phyloP scores from a whole-genome alignment of 352 stramenopile genomes.

The Poterioochromonas sp. region DNA sequence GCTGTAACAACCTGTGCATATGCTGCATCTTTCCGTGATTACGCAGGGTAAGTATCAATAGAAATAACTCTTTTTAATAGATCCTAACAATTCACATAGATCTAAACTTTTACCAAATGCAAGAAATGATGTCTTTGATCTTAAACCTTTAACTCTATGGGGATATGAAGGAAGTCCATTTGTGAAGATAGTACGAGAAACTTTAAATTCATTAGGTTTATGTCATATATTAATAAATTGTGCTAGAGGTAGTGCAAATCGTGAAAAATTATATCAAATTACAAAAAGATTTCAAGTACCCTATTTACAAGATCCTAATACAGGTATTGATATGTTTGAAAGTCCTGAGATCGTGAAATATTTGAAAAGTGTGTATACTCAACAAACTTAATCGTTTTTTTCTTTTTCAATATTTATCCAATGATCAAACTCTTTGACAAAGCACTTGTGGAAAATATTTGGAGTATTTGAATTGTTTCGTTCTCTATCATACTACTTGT shows the following conservation, averaged over 20 bases:
- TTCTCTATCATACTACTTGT: too few relatives aligned
- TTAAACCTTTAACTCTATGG: constrained; percentile 54
- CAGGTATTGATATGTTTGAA: constrained; percentile 61
- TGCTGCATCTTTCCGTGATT: constrained; percentile 26
- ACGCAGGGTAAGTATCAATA: constrained; percentile 35
- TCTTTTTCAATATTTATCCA: too few relatives aligned
- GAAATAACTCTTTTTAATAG: neutral
- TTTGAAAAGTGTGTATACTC: constrained; percentile 54
- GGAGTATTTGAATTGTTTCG: too few relatives aligned
- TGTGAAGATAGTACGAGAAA: constrained; percentile 51
- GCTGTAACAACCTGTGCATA: neutral
- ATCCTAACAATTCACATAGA: neutral
- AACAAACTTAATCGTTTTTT: neutral
- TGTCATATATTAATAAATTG: constrained; percentile 53
- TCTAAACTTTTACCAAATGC: constrained; percentile 44
- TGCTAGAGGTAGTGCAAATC: constrained; percentile 52
- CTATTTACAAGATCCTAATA: constrained; percentile 64
- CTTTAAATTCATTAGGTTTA: constrained; percentile 48
- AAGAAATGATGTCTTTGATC: constrained; percentile 49
- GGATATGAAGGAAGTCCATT: constrained; percentile 57
- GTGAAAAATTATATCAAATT: constrained; percentile 51
- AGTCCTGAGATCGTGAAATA: constrained; percentile 59
- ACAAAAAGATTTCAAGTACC: constrained; percentile 56
- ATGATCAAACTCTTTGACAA: too few relatives aligned
- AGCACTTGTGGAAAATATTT: too few relatives aligned